Evolutionary conservation across 1,139 yeast genomes (phyloP).

Genomic region (Candida sp.): DNA sequence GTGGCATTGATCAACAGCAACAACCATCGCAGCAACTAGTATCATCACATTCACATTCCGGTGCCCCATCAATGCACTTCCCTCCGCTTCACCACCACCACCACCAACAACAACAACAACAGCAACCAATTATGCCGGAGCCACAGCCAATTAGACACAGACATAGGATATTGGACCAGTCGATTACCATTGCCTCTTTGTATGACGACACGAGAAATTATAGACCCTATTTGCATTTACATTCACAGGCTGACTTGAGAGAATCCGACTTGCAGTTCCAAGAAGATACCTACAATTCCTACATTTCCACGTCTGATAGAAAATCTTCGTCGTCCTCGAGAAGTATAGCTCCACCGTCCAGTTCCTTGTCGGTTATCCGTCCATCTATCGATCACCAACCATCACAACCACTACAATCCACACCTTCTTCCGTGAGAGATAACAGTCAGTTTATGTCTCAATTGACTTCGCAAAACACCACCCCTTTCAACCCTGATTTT

Average conservation of each 20-base stretch:
- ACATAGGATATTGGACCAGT: constrained; percentile 39
- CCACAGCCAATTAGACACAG: not conserved
- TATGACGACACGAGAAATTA: constrained; percentile 39
- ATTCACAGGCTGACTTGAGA: constrained; percentile 30
- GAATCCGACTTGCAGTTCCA: constrained; percentile 39
- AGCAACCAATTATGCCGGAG: not conserved
- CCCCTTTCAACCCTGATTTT: constrained; percentile 2
- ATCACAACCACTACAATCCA: constrained; percentile 6
- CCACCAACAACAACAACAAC: constrained; percentile 15
- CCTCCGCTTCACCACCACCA: not conserved
- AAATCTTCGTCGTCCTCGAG: constrained; percentile 7
- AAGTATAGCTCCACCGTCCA: constrained; percentile 3
- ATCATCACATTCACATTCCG: not conserved
- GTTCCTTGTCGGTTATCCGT: constrained; percentile 1
- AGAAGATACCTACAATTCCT: constrained; percentile 23
- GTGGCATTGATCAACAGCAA: not conserved
- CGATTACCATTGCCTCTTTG: constrained; percentile 46
- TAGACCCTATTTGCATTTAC: constrained; percentile 35
- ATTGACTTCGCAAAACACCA: not conserved
- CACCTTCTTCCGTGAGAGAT: not conserved
- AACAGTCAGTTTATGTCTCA: not conserved
- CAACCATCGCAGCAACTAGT: not conserved
- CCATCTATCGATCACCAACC: not conserved
- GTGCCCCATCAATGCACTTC: not conserved
- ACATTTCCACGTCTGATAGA: constrained; percentile 2